A percentile compares a stretch with the other conserved stretches of the same genome.
phyloP scores from a whole-genome alignment of 129 eudicot genomes.

The Saposhnikovia divaricata region DNA sequence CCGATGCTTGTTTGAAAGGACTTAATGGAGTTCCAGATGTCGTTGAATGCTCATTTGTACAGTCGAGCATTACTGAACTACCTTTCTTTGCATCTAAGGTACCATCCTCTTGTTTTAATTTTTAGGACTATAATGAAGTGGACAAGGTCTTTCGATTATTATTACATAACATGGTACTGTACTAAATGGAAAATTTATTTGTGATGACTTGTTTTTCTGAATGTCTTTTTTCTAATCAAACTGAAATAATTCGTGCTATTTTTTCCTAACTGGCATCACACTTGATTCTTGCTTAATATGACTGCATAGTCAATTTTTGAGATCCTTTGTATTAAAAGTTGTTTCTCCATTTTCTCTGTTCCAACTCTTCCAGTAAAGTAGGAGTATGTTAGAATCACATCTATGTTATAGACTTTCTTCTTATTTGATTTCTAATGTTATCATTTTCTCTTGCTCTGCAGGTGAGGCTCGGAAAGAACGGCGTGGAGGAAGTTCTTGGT shows the following conservation, averaged over 20 bases:
- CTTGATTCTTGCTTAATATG: neutral
- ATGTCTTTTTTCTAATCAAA: neutral
- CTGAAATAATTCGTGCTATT: neutral
- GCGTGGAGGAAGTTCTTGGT: slow-evolving; percentile 58
- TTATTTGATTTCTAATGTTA: neutral
- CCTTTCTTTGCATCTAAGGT: slow-evolving; percentile 98
- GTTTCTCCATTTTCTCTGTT: neutral
- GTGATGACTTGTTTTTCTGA: neutral
- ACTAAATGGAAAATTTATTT: neutral
- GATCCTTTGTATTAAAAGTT: neutral
- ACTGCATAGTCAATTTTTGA: neutral
- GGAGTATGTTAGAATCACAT: neutral
- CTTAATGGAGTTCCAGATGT: slow-evolving; percentile 99
- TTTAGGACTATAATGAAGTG: neutral
- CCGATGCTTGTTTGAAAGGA: slow-evolving; percentile 99
- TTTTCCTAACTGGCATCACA: neutral
- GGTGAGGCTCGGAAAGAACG: slow-evolving; percentile 98
- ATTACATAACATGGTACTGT: neutral
- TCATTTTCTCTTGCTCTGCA: slow-evolving; percentile 16
- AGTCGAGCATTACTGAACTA: slow-evolving; percentile 63
- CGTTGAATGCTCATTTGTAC: slow-evolving; percentile 84
- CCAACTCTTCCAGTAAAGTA: neutral
- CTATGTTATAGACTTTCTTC: neutral
- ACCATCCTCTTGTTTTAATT: neutral
- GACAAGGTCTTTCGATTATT: neutral